Evolutionary conservation across 257 asterid species (phyloP), one percentile per base, ranked within the genome.

Genomic region (Nicotiana tomentosiformis): DNA sequence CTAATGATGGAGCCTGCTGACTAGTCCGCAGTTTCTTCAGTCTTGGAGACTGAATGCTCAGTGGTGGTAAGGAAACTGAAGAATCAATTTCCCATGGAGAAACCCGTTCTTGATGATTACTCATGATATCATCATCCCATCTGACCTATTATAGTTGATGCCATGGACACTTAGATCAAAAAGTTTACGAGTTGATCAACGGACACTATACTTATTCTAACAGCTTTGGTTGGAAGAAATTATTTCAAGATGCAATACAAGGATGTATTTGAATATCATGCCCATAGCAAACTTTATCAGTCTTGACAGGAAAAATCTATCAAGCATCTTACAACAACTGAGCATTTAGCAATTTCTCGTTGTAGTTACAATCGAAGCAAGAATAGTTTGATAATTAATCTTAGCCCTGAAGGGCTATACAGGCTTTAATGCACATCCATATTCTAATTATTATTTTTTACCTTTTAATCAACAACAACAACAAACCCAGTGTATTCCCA

Each of bases 81-180:
- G 91, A 89, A 85, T 94, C 98, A 78, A 96, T 92, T 85, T 96
- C 97, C 99, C 99, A 96, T 0, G 98, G 98, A 81, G 98, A 96
- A 83, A 95, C 97, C 69, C 98, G 93, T 84, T 96, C 97, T 66
- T 92, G 98, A 90, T 88, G 94, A 87, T 89, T 91, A 82, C 91
- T 90, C 88, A 86, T 81, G 80, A 91, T 85, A 86, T 91, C 97
- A 61, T 92, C 98, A 65, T 96, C 98, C 99, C 99, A 96, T 82
- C 94, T 93, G 68, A 96, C 99, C 99, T 96, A 85, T 82, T 84
- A 86, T 26, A 85, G 16, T 26, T 30, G 62, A 65, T 62, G 62
- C 2, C 77, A 78, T 43, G 67, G 80, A 32, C 82, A 66, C 84
- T 26, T 76, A 39, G 26, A 72, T 82, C 49, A 84, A 58, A 61